A percentile compares a stretch with the other conserved stretches of the same genome.
phyloP scores from a whole-genome alignment of 1,139 yeast species.

The Scheffersomyces segobiensis region DNA sequence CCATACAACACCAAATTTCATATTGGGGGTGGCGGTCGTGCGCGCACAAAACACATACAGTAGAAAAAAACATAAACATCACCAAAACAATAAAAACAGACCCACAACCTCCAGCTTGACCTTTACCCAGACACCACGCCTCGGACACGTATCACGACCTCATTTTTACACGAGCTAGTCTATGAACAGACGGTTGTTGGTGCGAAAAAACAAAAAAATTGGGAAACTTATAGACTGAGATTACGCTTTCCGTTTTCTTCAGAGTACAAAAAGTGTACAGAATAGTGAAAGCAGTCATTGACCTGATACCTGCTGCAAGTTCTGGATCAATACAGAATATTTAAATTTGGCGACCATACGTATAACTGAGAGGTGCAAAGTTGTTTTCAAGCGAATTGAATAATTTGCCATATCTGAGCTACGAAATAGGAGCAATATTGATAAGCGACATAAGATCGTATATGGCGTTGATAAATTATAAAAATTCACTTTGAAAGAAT shows the following conservation, averaged over 20 bases:
- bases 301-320: not conserved
- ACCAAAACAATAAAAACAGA: conserved; percentile 5
- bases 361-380: no score
- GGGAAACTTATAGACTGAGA: not conserved
- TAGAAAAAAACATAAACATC: not conserved
- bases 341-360: no score
- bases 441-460: not conserved
- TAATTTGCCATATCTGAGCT: not conserved
- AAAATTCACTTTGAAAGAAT: no score
- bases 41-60: conserved; percentile 4
- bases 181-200: not conserved
- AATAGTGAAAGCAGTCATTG: not conserved
- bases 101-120: conserved; percentile 3
- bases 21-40: conserved; percentile 4
- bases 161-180: not conserved
- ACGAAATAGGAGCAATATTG: not conserved
- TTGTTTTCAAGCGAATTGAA: no score
- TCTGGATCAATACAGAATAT: no score
- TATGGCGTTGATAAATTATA: not conserved
- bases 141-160: not conserved
- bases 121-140: not conserved
- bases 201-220: not conserved
- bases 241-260: not conserved
- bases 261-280: not conserved
- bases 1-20: not conserved